Evolutionary conservation across 2,329 filamentous ascomycete genomes (phyloP).

Genomic region (Colletotrichum falcatum): DNA sequence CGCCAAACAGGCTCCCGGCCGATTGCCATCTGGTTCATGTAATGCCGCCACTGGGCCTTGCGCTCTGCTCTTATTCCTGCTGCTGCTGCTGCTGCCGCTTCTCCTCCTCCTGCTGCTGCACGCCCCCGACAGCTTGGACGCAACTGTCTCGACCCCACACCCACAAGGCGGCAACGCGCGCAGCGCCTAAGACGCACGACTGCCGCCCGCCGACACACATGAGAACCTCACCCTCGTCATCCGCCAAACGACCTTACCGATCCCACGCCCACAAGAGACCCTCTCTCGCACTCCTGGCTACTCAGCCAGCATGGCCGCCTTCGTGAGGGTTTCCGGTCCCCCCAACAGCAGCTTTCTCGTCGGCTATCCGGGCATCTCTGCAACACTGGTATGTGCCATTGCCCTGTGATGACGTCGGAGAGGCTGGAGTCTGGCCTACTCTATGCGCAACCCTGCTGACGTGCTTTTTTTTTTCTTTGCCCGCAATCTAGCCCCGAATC

Average conservation of each 20-base stretch:
- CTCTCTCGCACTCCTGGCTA: slow-evolving; percentile 21
- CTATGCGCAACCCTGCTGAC: slow-evolving; percentile 39
- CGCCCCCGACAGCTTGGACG: slow-evolving; percentile 39
- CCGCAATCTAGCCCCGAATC: slow-evolving; percentile 80
- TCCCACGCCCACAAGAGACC: slow-evolving; percentile 29
- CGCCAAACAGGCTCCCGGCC: slow-evolving; percentile 25
- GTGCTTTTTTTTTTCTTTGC: neutral
- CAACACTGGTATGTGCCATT: slow-evolving; percentile 82
- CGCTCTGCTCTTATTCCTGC: slow-evolving; percentile 26
- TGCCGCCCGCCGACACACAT: slow-evolving; percentile 39
- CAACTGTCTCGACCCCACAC: slow-evolving; percentile 39
- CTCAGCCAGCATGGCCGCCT: slow-evolving; percentile 70
- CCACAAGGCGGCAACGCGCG: slow-evolving; percentile 41
- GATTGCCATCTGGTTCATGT: slow-evolving; percentile 32
- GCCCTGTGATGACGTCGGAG: slow-evolving; percentile 28
- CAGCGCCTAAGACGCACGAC: slow-evolving; percentile 40
- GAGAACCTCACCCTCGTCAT: slow-evolving; percentile 40
- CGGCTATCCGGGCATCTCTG: slow-evolving; percentile 97
- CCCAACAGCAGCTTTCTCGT: slow-evolving; percentile 97
- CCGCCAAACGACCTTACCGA: slow-evolving; percentile 13
- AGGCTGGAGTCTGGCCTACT: slow-evolving; percentile 30
- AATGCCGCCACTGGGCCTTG: slow-evolving; percentile 39
- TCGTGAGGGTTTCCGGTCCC: slow-evolving; percentile 95
- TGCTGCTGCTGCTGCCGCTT: slow-evolving; percentile 11
- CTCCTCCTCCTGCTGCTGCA: slow-evolving; percentile 24